These are phyloP conservation scores for Mortierella sp. DNA, from an alignment of 371 early-diverging fungal species.

Conservation along the genomic window DNA sequence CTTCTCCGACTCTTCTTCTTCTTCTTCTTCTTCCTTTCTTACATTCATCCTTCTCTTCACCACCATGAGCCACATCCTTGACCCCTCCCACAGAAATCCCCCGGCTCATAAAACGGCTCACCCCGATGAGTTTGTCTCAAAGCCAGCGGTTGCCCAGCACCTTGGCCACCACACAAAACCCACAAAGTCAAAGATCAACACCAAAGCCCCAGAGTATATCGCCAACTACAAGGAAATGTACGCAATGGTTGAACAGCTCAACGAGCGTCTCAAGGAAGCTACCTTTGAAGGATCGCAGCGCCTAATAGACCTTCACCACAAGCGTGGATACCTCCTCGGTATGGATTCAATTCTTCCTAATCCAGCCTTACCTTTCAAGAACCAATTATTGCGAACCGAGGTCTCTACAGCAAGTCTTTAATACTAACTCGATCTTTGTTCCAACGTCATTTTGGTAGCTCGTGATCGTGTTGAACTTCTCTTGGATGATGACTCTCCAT, in stretches of 20 bases:
- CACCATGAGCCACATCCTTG: conserved; percentile 43
- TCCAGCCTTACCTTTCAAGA: too few relatives aligned
- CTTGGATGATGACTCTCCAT: conserved; percentile 80
- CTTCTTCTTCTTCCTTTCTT: neutral
- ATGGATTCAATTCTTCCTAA: conserved; percentile 4
- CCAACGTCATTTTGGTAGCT: conserved; percentile 46
- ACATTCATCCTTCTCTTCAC: neutral
- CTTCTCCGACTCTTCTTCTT: neutral
- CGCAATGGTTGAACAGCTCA: conserved; percentile 64
- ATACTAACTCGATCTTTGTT: too few relatives aligned
- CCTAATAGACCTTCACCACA: conserved; percentile 69
- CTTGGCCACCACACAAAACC: conserved; percentile 47
- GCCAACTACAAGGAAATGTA: conserved; percentile 73
- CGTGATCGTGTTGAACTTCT: conserved; percentile 75
- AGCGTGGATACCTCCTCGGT: conserved; percentile 78
- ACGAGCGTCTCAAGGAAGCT: conserved; percentile 68
- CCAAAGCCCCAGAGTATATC: conserved; percentile 64
- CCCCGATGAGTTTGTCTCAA: conserved; percentile 31
- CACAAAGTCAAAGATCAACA: conserved; percentile 51
- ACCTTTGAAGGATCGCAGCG: conserved; percentile 71
- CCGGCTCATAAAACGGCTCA: conserved; percentile 28
- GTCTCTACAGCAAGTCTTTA: too few relatives aligned
- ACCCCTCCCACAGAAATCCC: conserved; percentile 39
- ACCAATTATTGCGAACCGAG: too few relatives aligned
- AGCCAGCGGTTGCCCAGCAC: conserved; percentile 32